Evolutionary conservation across 257 asterid genomes (phyloP).

Genomic region (Salvia miltiorrhiza): DNA sequence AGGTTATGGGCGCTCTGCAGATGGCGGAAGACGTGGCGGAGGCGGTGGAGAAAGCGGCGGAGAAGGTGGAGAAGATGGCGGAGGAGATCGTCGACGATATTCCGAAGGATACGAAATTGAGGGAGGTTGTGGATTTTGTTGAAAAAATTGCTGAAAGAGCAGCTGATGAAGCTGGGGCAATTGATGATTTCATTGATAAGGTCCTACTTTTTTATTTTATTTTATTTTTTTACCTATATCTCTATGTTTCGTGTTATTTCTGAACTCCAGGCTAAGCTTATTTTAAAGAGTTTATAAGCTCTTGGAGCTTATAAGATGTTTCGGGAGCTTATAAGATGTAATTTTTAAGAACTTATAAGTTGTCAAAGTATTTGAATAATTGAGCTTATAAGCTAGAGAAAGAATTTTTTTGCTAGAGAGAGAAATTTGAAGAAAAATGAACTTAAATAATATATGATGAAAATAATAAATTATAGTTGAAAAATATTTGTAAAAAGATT

Average conservation of each 20-base stretch:
- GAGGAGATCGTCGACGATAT: slow-evolving; percentile 45
- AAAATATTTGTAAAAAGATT: too few relatives aligned
- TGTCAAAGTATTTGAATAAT: too few relatives aligned
- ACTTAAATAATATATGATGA: too few relatives aligned
- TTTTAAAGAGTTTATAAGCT: too few relatives aligned
- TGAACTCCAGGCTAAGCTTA: too few relatives aligned
- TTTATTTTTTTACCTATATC: neutral
- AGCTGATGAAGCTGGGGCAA: slow-evolving; percentile 38
- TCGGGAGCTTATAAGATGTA: too few relatives aligned
- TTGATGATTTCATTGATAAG: slow-evolving; percentile 52
- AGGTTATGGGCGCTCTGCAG: slow-evolving; percentile 36
- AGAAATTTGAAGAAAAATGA: too few relatives aligned
- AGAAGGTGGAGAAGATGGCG: slow-evolving; percentile 46
- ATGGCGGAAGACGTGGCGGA: slow-evolving; percentile 52
- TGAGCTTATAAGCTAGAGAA: too few relatives aligned
- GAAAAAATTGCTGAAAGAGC: slow-evolving; percentile 48
- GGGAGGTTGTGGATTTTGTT: slow-evolving; percentile 32
- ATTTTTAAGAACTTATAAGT: too few relatives aligned
- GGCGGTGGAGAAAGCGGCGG: slow-evolving; percentile 52
- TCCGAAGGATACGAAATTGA: slow-evolving; percentile 42
- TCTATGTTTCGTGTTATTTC: neutral
- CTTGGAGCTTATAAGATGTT: too few relatives aligned
- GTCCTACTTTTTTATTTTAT: slow-evolving; percentile 1
- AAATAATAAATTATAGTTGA: too few relatives aligned
- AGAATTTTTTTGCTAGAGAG: too few relatives aligned